Percentiles rank a stretch among this genome's conserved stretches.
phyloP scores from a whole-genome alignment of 352 stramenopile species.

The Phytopythium oedochilum region DNA sequence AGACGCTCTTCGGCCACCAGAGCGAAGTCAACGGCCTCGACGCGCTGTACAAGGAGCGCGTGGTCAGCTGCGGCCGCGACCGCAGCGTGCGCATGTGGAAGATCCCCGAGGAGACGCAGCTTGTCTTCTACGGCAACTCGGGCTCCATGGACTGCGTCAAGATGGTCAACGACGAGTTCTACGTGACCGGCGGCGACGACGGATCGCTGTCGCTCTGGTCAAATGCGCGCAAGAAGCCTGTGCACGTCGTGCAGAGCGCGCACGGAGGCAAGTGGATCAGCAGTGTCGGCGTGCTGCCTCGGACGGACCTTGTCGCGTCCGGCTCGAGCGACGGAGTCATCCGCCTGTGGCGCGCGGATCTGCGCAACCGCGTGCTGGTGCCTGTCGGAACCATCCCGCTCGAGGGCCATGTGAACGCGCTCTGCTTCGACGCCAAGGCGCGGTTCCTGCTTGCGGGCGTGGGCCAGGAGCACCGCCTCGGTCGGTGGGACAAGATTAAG shows the following conservation, averaged over 20 bases:
- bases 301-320: slow-evolving; percentile 89
- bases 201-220: slow-evolving; percentile 91
- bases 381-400: slow-evolving; percentile 73
- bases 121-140: slow-evolving; percentile 91
- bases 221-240: slow-evolving; percentile 92
- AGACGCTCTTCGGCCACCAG: slow-evolving; percentile 94
- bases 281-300: slow-evolving; percentile 83
- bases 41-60: slow-evolving; percentile 85
- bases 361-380: slow-evolving; percentile 58
- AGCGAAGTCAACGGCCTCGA: slow-evolving; percentile 89
- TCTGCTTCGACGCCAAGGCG: slow-evolving; percentile 74
- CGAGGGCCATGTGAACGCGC: slow-evolving; percentile 62
- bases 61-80: slow-evolving; percentile 89
- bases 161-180: slow-evolving; percentile 92
- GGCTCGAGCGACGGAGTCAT: slow-evolving; percentile 90
- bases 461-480: slow-evolving; percentile 91
- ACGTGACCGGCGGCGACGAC: slow-evolving; percentile 90
- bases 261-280: slow-evolving; percentile 92
- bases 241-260: slow-evolving; percentile 73
- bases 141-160: slow-evolving; percentile 90
- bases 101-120: slow-evolving; percentile 92
- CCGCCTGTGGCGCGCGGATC: slow-evolving; percentile 87
- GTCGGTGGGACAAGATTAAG: slow-evolving; percentile 89
- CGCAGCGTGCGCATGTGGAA: slow-evolving; percentile 94
- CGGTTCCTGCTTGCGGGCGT: slow-evolving; percentile 89